Percentiles rank a stretch among this genome's conserved stretches.
These are phyloP conservation scores for Boletus subcaerulescens DNA, from an alignment of 768 basidiomycete species.

Conservation along the genomic window DNA sequence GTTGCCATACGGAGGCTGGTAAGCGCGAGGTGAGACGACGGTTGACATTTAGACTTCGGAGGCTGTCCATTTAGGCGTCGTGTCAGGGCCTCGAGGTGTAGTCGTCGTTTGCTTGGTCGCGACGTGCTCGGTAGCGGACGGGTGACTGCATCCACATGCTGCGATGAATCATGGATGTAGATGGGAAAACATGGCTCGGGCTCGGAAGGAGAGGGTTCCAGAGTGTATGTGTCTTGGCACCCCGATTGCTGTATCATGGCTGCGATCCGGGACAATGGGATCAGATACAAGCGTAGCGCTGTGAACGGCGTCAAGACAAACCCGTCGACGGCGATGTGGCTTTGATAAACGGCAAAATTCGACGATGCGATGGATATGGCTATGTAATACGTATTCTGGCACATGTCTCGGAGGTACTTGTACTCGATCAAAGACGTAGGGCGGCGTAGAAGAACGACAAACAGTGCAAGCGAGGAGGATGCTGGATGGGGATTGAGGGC, in stretches of 20 bases:
- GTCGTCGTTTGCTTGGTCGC: not conserved
- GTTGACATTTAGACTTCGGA: constrained; percentile 15
- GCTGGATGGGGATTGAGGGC: constrained; percentile 5
- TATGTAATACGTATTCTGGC: not conserved
- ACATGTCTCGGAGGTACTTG: constrained; percentile 1
- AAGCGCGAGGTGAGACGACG: not conserved
- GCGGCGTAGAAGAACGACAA: not conserved
- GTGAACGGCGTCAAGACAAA: not conserved
- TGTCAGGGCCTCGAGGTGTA: constrained; percentile 9
- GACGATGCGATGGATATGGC: not conserved
- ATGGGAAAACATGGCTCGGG: not conserved
- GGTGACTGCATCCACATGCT: constrained; percentile 21
- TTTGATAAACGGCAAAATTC: not conserved
- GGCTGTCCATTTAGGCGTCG: not conserved
- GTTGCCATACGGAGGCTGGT: not conserved
- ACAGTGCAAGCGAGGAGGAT: not conserved
- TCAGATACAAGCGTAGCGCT: not conserved
- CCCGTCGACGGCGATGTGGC: constrained; percentile 11
- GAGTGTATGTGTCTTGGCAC: not conserved
- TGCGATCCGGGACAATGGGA: not conserved
- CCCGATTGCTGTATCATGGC: not conserved
- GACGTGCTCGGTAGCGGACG: constrained; percentile 19
- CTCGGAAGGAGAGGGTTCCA: not conserved
- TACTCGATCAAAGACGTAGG: constrained; percentile 1
- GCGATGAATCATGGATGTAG: not conserved